Evolutionary conservation across 31 red algal genomes (phyloP).

Genomic region (Asparagopsis taxiformis): DNA sequence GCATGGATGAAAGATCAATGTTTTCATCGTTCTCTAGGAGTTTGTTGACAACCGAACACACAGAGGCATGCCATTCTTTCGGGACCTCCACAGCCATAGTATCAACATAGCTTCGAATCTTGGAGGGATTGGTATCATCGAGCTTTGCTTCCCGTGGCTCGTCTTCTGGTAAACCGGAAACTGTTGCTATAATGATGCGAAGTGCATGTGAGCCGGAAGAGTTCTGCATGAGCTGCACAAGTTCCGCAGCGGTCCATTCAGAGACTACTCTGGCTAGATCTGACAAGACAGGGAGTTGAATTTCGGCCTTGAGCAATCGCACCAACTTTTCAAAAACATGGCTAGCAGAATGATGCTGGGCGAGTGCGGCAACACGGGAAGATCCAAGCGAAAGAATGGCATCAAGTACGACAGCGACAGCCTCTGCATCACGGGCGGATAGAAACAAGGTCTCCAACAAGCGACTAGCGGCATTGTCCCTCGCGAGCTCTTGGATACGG

Average conservation of each 20-base stretch:
- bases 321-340: slow-evolving; percentile 24
- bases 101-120: slow-evolving; percentile 41
- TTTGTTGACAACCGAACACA: slow-evolving; percentile 1
- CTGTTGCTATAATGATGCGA: slow-evolving; percentile 18
- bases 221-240: slow-evolving; percentile 21
- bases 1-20: slow-evolving; percentile 4
- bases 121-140: slow-evolving; percentile 22
- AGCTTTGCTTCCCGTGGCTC: slow-evolving; percentile 45
- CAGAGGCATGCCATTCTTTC: slow-evolving; percentile 14
- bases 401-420: slow-evolving; percentile 1
- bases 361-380: slow-evolving; percentile 21
- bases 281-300: neutral
- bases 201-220: slow-evolving; percentile 53
- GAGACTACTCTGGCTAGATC: slow-evolving; percentile 8
- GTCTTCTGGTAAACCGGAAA: slow-evolving; percentile 47
- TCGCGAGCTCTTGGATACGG: slow-evolving; percentile 15
- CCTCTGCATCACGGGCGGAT: slow-evolving; percentile 16
- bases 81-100: slow-evolving; percentile 18
- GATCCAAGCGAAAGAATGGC: slow-evolving; percentile 30
- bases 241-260: slow-evolving; percentile 14
- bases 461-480: slow-evolving; percentile 18
- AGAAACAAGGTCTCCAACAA: slow-evolving; percentile 30
- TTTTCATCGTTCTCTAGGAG: slow-evolving; percentile 9
- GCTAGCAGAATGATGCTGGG: slow-evolving; percentile 31
- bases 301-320: neutral